Evolutionary conservation across 202 grass and related monocot species (phyloP).

Genomic region (Setaria viridis): DNA sequence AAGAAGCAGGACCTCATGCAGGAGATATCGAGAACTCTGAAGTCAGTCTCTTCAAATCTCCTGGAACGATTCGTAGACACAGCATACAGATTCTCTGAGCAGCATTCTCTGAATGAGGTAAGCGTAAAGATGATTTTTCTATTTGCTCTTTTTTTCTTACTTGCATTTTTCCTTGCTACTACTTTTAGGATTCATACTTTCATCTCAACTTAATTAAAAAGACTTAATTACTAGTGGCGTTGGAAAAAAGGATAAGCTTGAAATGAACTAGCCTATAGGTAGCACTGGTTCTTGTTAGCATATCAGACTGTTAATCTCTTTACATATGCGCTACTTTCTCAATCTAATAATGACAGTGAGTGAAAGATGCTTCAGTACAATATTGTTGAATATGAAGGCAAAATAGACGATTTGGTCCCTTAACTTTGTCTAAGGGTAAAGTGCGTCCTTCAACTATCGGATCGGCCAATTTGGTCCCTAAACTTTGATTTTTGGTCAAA

Average conservation of each 20-base stretch:
- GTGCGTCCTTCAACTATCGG: too few relatives aligned
- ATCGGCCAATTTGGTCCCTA: too few relatives aligned
- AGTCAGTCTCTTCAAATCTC: slow-evolving; percentile 23
- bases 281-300: neutral
- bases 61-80: slow-evolving; percentile 10
- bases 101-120: slow-evolving; percentile 43
- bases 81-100: slow-evolving; percentile 40
- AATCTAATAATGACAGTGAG: neutral
- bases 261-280: neutral
- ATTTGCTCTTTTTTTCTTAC: neutral
- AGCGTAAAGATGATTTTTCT: neutral
- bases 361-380: neutral
- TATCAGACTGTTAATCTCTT: neutral
- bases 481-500: too few relatives aligned
- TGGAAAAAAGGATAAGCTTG: neutral
- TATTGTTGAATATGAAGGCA: neutral
- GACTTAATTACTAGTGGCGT: neutral
- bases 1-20: slow-evolving; percentile 22
- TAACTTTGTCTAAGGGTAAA: too few relatives aligned
- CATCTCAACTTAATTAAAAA: neutral
- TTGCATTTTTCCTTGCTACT: neutral
- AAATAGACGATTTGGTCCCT: too few relatives aligned
- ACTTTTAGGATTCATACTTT: neutral
- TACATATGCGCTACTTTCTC: neutral
- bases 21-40: slow-evolving; percentile 6